A percentile compares a stretch with the other conserved stretches of the same genome.
Evolutionary conservation across 768 basidiomycete species (phyloP).

Genomic region (Phaffia tasmanica): DNA sequence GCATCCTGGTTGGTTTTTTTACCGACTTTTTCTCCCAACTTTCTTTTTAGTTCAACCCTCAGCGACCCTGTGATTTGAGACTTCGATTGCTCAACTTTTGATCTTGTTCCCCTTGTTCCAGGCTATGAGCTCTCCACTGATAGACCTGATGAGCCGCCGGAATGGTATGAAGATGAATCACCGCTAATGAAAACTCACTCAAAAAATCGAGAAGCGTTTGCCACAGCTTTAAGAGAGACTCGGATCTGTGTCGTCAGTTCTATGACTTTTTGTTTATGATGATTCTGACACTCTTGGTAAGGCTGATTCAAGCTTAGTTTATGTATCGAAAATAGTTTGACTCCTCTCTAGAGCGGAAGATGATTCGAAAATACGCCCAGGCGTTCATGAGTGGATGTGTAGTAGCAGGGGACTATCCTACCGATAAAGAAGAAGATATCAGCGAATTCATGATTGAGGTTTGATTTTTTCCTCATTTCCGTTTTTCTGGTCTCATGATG

Average conservation of each 20-base stretch:
- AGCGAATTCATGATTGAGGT: conserved; percentile 24
- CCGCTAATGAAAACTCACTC: conserved; percentile 8
- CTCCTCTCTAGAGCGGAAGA: conserved; percentile 22
- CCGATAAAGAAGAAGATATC: conserved; percentile 20
- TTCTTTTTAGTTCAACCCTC: conserved; percentile 1
- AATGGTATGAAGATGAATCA: neutral
- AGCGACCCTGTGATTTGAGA: neutral
- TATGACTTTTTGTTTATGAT: neutral
- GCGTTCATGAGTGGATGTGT: conserved; percentile 27
- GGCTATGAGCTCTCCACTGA: neutral
- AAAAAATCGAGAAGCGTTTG: conserved; percentile 8
- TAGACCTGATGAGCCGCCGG: conserved; percentile 5
- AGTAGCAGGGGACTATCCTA: conserved; percentile 24
- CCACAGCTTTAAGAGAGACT: conserved; percentile 13
- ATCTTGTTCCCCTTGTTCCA: neutral
- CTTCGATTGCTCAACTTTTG: neutral
- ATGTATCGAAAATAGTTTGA: conserved; percentile 9
- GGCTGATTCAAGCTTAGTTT: neutral
- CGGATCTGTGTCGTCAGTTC: conserved; percentile 24
- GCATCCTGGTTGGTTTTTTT: conserved; percentile 8
- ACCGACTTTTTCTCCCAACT: neutral
- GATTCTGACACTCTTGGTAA: neutral
- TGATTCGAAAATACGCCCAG: conserved; percentile 26
- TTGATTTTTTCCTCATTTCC: neutral
- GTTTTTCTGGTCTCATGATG: neutral